These are phyloP conservation scores for Phytophthora quininea DNA, from an alignment of 352 stramenopile genomes.

Conservation along the genomic window DNA sequence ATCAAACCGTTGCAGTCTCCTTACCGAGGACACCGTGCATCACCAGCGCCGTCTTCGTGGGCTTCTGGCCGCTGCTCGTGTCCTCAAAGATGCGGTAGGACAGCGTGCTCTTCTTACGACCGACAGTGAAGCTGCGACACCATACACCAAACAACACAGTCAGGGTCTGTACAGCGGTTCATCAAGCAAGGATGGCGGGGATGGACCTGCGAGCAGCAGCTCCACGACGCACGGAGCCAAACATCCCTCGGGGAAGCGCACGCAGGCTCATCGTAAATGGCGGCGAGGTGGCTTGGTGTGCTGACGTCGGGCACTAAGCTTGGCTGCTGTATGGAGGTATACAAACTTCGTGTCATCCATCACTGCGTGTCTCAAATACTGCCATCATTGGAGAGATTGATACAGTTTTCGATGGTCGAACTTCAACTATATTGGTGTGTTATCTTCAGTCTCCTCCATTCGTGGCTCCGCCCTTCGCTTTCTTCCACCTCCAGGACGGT, in stretches of 20 bases:
- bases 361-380: slow-evolving; percentile 14
- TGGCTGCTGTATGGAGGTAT: not conserved
- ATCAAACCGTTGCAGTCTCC: not conserved
- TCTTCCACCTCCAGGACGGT: slow-evolving; percentile 15
- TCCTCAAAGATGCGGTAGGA: slow-evolving; percentile 73
- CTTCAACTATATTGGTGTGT: not conserved
- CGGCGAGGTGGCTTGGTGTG: slow-evolving; percentile 8
- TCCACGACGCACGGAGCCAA: slow-evolving; percentile 18
- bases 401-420: slow-evolving; percentile 27
- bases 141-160: not conserved
- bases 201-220: slow-evolving; percentile 27
- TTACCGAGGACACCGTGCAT: slow-evolving; percentile 85
- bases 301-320: not conserved
- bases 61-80: slow-evolving; percentile 26
- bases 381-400: slow-evolving; percentile 27
- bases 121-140: slow-evolving; percentile 13
- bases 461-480: not conserved
- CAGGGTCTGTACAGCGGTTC: not conserved
- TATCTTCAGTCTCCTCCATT: not conserved
- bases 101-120: slow-evolving; percentile 55
- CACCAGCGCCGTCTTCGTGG: slow-evolving; percentile 76
- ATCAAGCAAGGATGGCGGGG: not conserved
- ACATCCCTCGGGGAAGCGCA: slow-evolving; percentile 18
- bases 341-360: slow-evolving; percentile 1
- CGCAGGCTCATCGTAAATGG: slow-evolving; percentile 16